phyloP scores from a whole-genome alignment of 305 asterid species.

The Fraxinus velutina region DNA sequence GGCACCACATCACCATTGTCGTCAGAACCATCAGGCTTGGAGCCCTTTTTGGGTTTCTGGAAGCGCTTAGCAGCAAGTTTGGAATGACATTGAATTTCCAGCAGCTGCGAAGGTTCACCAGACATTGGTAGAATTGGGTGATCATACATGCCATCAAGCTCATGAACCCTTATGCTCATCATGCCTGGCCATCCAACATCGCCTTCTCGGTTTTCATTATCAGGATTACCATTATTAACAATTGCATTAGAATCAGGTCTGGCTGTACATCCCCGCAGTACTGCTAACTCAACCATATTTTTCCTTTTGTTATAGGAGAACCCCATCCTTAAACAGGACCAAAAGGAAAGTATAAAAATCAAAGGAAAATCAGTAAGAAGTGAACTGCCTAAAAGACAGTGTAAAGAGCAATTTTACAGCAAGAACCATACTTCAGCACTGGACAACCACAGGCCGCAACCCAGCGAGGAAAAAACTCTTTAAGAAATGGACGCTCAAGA shows the following conservation, averaged over 20 bases:
- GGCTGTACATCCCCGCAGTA: constrained; percentile 84
- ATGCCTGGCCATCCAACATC: constrained; percentile 98
- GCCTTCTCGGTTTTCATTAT: constrained; percentile 79
- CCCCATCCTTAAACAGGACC: constrained; percentile 68
- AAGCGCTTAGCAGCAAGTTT: constrained; percentile 97
- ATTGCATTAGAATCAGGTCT: constrained; percentile 60
- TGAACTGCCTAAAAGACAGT: constrained; percentile 26
- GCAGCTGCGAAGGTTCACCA: constrained; percentile 96
- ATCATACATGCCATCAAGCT: constrained; percentile 99
- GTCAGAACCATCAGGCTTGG: constrained; percentile 95
- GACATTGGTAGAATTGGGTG: constrained; percentile 98
- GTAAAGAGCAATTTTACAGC: constrained; percentile 29
- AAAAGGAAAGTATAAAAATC: constrained; percentile 27
- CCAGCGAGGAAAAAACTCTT: constrained; percentile 99
- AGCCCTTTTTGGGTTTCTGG: constrained; percentile 83
- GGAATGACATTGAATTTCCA: constrained; percentile 96
- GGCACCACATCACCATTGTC: constrained; percentile 76
- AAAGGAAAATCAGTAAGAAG: constrained; percentile 36
- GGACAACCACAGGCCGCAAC: constrained; percentile 99
- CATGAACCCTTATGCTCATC: constrained; percentile 99
- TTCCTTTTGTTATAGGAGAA: constrained; percentile 94
- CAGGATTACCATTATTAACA: constrained; percentile 56
- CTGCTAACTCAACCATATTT: constrained; percentile 92
- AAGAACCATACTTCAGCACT: constrained; percentile 71
- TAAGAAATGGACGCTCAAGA: constrained; percentile 98